Conservation (phyloP, 208 protist genomes). For the Trypanosoma cruzi region DNA sequence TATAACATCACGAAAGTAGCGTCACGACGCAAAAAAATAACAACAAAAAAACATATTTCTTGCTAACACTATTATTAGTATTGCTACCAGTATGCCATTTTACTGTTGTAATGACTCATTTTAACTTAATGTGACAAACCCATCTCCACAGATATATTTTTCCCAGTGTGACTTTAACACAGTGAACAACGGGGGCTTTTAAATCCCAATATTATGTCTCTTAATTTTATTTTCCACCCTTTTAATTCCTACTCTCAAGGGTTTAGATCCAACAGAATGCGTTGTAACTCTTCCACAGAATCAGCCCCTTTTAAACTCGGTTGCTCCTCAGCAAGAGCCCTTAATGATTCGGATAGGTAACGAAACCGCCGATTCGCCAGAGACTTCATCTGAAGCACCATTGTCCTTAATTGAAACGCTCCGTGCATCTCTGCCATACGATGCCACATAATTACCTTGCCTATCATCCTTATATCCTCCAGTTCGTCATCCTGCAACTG, state of each 20-base stretch:
- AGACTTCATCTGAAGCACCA: slow-evolving; percentile 66
- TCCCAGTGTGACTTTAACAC: too few species aligned
- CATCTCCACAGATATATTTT: too few species aligned
- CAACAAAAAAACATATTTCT: too few species aligned
- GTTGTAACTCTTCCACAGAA: slow-evolving; percentile 61
- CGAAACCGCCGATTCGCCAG: slow-evolving; percentile 67
- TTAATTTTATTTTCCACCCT: slow-evolving; percentile 7
- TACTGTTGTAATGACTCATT: too few species aligned
- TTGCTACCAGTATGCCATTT: too few species aligned
- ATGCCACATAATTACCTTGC: slow-evolving; percentile 57
- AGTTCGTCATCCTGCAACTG: slow-evolving; percentile 31
- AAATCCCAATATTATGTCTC: neutral
- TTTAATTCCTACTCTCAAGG: neutral
- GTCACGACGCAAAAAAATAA: too few species aligned
- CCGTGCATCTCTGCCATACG: slow-evolving; percentile 46
- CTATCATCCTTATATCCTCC: slow-evolving; percentile 31
- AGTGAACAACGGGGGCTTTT: too few species aligned
- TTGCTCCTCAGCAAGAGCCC: slow-evolving; percentile 34
- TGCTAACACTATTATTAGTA: too few species aligned
- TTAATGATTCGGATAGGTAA: slow-evolving; percentile 36
- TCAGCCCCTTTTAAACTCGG: slow-evolving; percentile 48
- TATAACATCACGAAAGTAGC: too few species aligned
- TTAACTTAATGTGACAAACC: too few species aligned
- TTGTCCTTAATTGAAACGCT: slow-evolving; percentile 53
- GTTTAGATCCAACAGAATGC: slow-evolving; percentile 23